Percentiles rank a stretch among this genome's conserved stretches.
Evolutionary conservation across 495 filamentous ascomycete genomes (phyloP).

Genomic region (Hapsidospora chrysogenum): DNA sequence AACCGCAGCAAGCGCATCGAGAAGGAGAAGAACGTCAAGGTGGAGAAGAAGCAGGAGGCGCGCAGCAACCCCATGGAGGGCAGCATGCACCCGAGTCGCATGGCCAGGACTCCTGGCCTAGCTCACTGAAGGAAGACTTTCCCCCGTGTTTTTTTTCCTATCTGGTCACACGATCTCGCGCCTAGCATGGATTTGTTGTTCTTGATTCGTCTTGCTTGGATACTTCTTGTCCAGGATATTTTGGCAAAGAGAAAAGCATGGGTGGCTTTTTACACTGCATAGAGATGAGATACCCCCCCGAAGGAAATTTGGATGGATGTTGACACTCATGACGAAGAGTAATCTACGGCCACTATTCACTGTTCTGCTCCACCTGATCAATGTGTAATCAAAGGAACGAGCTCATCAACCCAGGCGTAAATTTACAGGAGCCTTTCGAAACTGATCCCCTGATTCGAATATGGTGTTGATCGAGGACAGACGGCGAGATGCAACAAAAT

Average conservation of each 20-base stretch:
- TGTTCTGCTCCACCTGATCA: too few relatives aligned
- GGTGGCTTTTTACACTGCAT: too few relatives aligned
- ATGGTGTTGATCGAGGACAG: too few relatives aligned
- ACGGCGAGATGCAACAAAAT: too few relatives aligned
- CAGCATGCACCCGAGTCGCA: slow-evolving; percentile 7
- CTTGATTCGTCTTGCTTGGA: neutral
- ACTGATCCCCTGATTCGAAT: too few relatives aligned
- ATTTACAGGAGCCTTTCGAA: too few relatives aligned
- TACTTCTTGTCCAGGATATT: neutral
- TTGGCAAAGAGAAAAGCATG: slow-evolving; percentile 9
- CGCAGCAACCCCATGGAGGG: slow-evolving; percentile 14
- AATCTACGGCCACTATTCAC: too few relatives aligned
- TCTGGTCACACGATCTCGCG: too few relatives aligned
- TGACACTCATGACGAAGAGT: slow-evolving; percentile 1
- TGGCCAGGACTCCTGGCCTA: slow-evolving; percentile 13
- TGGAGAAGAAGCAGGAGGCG: slow-evolving; percentile 23
- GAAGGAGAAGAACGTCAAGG: slow-evolving; percentile 33
- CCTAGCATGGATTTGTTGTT: neutral
- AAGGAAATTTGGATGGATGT: slow-evolving; percentile 1
- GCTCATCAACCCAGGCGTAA: too few relatives aligned
- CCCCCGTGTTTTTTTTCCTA: too few relatives aligned
- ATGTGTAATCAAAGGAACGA: too few relatives aligned
- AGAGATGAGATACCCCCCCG: slow-evolving; percentile 7
- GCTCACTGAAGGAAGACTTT: neutral
- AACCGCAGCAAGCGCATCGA: slow-evolving; percentile 41